Evolutionary conservation across 2,329 filamentous ascomycete genomes (phyloP).

Genomic region (Colletotrichum tanaceti): DNA sequence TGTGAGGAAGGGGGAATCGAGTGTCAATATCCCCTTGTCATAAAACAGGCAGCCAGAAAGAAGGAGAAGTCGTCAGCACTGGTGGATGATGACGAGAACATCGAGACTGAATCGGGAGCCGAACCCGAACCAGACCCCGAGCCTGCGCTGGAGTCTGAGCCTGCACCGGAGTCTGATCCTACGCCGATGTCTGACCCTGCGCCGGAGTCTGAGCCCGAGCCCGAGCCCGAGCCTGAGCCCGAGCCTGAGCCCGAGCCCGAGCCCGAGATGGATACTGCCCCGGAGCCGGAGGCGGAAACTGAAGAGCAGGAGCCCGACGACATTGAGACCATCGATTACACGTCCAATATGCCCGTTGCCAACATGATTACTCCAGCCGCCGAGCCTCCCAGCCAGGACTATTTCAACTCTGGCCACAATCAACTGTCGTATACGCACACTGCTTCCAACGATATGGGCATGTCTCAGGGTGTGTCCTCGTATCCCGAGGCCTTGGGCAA

Average conservation of each 20-base stretch:
- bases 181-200: too few species aligned
- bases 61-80: slow-evolving; percentile 43
- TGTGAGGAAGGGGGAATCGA: slow-evolving; percentile 49
- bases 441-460: slow-evolving; percentile 12
- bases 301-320: slow-evolving; percentile 36
- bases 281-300: slow-evolving; percentile 5
- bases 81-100: slow-evolving; percentile 38
- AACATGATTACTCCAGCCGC: slow-evolving; percentile 45
- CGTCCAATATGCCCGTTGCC: slow-evolving; percentile 44
- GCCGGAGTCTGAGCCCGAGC: slow-evolving; percentile 35
- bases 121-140: too few species aligned
- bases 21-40: slow-evolving; percentile 56
- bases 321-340: slow-evolving; percentile 40
- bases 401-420: slow-evolving; percentile 47
- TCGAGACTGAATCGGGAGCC: slow-evolving; percentile 32
- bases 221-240: slow-evolving; percentile 10
- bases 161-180: not conserved
- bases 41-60: slow-evolving; percentile 42
- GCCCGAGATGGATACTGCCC: slow-evolving; percentile 10
- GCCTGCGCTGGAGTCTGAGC: slow-evolving; percentile 35
- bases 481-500: slow-evolving; percentile 27
- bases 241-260: slow-evolving; percentile 27
- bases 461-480: slow-evolving; percentile 14
- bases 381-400: slow-evolving; percentile 44
- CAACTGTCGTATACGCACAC: slow-evolving; percentile 45